phyloP scores from a whole-genome alignment of 352 stramenopile species.

The Globisporangium emineosum region DNA sequence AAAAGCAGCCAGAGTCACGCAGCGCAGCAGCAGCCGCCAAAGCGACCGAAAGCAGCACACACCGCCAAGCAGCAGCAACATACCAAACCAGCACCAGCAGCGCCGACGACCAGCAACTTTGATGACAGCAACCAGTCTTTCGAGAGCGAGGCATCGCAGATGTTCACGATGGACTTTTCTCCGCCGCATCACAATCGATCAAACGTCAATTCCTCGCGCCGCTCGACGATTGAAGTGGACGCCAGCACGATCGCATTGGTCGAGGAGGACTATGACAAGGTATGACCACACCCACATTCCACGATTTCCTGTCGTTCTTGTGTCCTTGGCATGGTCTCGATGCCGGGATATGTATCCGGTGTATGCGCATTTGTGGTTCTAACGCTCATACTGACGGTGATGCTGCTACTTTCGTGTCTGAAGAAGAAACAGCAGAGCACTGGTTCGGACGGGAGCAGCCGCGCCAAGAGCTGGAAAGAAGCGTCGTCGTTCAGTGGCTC shows the following conservation, averaged over 20 bases:
- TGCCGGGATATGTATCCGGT: neutral
- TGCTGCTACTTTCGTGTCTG: slow-evolving; percentile 1
- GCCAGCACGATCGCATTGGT: neutral
- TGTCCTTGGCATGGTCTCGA: neutral
- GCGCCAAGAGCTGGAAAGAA: slow-evolving; percentile 10
- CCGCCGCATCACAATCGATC: slow-evolving; percentile 21
- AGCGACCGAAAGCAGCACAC: slow-evolving; percentile 25
- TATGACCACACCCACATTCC: slow-evolving; percentile 2
- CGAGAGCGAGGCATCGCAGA: slow-evolving; percentile 9
- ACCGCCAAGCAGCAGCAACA: slow-evolving; percentile 23
- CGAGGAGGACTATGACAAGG: slow-evolving; percentile 18
- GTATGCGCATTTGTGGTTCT: slow-evolving; percentile 12
- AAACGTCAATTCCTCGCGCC: slow-evolving; percentile 13
- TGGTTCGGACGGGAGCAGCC: neutral
- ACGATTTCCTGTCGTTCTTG: neutral
- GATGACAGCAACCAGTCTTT: slow-evolving; percentile 19
- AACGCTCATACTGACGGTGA: neutral
- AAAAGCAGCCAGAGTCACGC: slow-evolving; percentile 4
- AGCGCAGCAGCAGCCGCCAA: slow-evolving; percentile 9
- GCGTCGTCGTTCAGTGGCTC: slow-evolving; percentile 22
- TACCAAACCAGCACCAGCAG: neutral
- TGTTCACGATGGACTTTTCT: slow-evolving; percentile 18
- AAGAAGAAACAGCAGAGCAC: slow-evolving; percentile 13
- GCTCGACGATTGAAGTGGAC: slow-evolving; percentile 18
- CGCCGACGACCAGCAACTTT: neutral